Conservation (phyloP, 805 yeast species). For the Maudiozyma serrabonitensis region DNA sequence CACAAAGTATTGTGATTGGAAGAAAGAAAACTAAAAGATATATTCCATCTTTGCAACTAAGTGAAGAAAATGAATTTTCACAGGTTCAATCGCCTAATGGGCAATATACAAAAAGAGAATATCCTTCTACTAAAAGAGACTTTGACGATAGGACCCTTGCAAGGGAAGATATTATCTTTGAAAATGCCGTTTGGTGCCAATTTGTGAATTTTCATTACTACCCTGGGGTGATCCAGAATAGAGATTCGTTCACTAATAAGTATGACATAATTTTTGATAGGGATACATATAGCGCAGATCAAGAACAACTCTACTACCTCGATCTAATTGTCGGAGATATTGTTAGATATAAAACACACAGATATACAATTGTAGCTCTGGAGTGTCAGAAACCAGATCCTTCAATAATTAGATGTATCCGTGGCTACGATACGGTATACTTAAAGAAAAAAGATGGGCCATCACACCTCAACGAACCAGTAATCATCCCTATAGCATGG, state of each 20-base stretch:
- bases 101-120: conserved; percentile 5
- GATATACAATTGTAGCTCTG: conserved; percentile 41
- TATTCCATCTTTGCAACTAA: conserved; percentile 3
- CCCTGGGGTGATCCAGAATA: conserved; percentile 36
- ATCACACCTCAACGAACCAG: conserved; percentile 9
- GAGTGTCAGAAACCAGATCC: conserved; percentile 17
- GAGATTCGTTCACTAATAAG: not conserved
- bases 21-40: conserved; percentile 7
- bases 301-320: conserved; percentile 33
- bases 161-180: conserved; percentile 23
- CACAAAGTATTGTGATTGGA: conserved; percentile 12
- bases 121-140: conserved; percentile 2
- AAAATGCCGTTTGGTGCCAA: conserved; percentile 44
- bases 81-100: not conserved
- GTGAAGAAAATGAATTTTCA: conserved; percentile 2
- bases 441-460: conserved; percentile 25
- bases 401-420: conserved; percentile 38
- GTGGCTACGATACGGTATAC: conserved; percentile 50
- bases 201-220: conserved; percentile 36
- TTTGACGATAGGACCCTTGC: conserved; percentile 10
- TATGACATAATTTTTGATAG: conserved; percentile 16
- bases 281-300: conserved; percentile 11
- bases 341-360: conserved; percentile 30
- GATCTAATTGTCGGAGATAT: conserved; percentile 51
- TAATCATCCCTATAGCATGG: conserved; percentile 22